Base-by-base conservation (phyloP, 1,284 basidiomycete species). In the Vanrija sp. region DNA sequence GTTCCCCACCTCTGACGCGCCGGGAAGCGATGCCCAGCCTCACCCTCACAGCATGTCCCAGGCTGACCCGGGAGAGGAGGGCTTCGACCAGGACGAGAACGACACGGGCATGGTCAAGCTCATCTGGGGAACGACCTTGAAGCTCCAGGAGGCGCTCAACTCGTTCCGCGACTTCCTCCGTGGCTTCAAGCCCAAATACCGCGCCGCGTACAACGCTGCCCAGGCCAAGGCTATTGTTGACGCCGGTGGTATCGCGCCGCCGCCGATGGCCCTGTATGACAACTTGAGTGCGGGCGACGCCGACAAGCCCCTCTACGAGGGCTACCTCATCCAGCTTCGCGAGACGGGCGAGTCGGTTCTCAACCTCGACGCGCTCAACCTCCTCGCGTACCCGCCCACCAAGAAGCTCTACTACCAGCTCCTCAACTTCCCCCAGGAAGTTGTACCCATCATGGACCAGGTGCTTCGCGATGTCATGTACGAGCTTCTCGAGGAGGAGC, bases 81-180 rank as follows among this genome's bases (percentile, higher is more conserved):
- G 52, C 9, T 34, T 34, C 14, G 34, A 34, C 34, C 34, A 34
- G 61, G 66, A 62, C 16, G 67, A 60, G 19, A 72, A 66, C 14
- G 70, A 66, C 83, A 69, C 89, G 59, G 88, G 88, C 57, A 86
- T 90, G 47, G 74, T 77, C 58, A 89, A 90, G 57, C 91, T 88
- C 23, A 91, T 98, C 64, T 98, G 95, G 95, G 95, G 95, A 38
- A 98, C 95, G 1, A 93, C 88, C 3, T 91, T 98, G 61, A 89
- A 89, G 63, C 83, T 98, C 21, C 82, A 84, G 6, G 89, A 96
- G 74, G 88, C 89, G 12, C 96, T 97, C 89, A 86, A 87, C 67
- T 77, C 86, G 26, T 98, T 98, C 80, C 84, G 86, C 46, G 85
- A 89, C 47, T 98, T 98, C 74, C 78, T 98, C 54, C 84, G 83